Conservation (phyloP, 2,329 filamentous ascomycete species). For the Aspergillus sp. region DNA sequence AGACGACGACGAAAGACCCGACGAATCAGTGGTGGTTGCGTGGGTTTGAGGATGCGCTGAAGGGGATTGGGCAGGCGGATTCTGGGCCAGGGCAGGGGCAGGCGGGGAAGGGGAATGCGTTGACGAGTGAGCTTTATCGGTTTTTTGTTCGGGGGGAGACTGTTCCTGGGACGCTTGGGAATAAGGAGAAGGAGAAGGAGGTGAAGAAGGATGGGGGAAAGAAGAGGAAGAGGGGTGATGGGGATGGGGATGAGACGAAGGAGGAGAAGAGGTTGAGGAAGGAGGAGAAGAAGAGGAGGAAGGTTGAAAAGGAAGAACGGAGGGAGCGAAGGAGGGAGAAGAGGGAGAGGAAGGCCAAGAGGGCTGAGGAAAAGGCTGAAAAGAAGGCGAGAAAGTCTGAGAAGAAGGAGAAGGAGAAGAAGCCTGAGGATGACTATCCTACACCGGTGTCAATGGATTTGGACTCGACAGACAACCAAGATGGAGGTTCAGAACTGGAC, state of each 20-base stretch:
- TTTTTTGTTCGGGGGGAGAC: constrained; percentile 82
- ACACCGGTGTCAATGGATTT: constrained; percentile 31
- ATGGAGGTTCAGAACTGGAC: constrained; percentile 12
- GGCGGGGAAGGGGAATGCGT: constrained; percentile 47
- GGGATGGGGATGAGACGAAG: constrained; percentile 36
- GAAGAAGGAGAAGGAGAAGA: constrained; percentile 20
- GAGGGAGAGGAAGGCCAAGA: constrained; percentile 17
- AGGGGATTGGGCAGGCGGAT: constrained; percentile 66
- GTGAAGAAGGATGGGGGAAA: constrained; percentile 26
- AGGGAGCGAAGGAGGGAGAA: constrained; percentile 21
- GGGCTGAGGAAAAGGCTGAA: constrained; percentile 23
- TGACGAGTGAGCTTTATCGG: constrained; percentile 65
- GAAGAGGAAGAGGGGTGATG: constrained; percentile 5
- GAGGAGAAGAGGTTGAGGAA: constrained; percentile 31
- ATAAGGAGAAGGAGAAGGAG: constrained; percentile 35
- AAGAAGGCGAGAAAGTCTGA: constrained; percentile 21
- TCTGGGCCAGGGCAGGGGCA: constrained; percentile 51
- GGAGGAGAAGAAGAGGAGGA: constrained; percentile 34
- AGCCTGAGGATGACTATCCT: constrained; percentile 29
- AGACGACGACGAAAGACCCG: constrained; percentile 63
- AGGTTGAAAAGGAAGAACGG: constrained; percentile 29
- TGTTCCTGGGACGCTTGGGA: constrained; percentile 65
- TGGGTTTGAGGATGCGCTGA: constrained; percentile 87
- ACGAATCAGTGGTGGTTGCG: constrained; percentile 96
- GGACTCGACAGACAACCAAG: constrained; percentile 20